phyloP scores from a whole-genome alignment of 2,329 filamentous ascomycete species.

The Ascomycota sp. region DNA sequence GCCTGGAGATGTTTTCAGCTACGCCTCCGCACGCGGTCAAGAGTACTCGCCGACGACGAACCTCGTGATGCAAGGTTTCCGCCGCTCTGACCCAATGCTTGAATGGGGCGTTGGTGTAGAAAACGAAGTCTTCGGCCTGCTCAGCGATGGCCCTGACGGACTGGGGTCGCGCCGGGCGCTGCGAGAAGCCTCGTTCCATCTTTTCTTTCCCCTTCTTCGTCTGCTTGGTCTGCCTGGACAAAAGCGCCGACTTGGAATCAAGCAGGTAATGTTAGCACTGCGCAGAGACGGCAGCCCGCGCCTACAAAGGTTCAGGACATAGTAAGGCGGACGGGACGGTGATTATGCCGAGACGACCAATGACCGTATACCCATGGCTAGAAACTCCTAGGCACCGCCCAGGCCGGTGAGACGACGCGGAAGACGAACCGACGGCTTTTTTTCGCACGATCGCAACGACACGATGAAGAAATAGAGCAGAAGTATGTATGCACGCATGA shows the following conservation, averaged over 20 bases:
- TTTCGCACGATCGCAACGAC: not conserved
- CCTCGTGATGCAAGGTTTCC: slow-evolving; percentile 59
- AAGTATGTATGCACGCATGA: no score
- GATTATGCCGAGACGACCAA: slow-evolving; percentile 2
- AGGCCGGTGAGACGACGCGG: not conserved
- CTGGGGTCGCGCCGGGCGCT: slow-evolving; percentile 27
- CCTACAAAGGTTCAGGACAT: slow-evolving; percentile 1
- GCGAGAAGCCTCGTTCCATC: slow-evolving; percentile 10
- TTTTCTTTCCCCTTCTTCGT: not conserved
- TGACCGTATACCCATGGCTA: slow-evolving; percentile 1
- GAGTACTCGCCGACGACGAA: slow-evolving; percentile 16
- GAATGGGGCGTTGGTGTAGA: slow-evolving; percentile 53
- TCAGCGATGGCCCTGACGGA: slow-evolving; percentile 56
- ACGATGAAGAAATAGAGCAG: no score
- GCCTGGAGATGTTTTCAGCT: slow-evolving; percentile 29
- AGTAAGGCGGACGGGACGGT: not conserved
- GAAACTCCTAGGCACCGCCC: not conserved
- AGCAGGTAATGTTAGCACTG: not conserved
- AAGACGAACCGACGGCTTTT: not conserved
- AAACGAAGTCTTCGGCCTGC: slow-evolving; percentile 60
- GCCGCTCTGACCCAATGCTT: slow-evolving; percentile 67
- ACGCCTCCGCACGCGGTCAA: no score
- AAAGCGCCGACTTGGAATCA: not conserved
- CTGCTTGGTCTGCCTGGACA: not conserved
- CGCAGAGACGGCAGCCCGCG: slow-evolving; percentile 1